phyloP scores from a whole-genome alignment of 2,329 filamentous ascomycete genomes.

The Pleomassaria siparia region DNA sequence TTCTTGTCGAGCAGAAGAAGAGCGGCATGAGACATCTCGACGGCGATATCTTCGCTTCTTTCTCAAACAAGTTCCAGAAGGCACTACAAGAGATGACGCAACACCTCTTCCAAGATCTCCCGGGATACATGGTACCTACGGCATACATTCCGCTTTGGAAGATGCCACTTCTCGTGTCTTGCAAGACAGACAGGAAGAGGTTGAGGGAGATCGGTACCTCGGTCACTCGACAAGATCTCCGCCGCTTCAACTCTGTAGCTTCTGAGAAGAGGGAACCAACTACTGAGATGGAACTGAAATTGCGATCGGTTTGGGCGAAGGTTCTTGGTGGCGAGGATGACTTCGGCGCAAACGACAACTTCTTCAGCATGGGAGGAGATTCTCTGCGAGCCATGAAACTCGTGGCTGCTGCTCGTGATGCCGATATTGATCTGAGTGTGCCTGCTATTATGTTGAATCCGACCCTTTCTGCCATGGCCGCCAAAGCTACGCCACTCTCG shows the following conservation, averaged over 20 bases:
- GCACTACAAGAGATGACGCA: constrained; percentile 31
- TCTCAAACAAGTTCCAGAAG: constrained; percentile 33
- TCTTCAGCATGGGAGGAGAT: constrained; percentile 53
- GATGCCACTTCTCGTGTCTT: constrained; percentile 39
- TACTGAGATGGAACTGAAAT: constrained; percentile 32
- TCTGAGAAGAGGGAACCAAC: constrained; percentile 48
- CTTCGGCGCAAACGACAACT: constrained; percentile 41
- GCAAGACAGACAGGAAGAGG: constrained; percentile 40
- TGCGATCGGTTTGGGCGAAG: constrained; percentile 34
- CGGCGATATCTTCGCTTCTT: constrained; percentile 33
- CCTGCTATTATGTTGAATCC: constrained; percentile 57
- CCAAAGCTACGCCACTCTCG: constrained; percentile 26
- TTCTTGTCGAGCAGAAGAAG: constrained; percentile 35
- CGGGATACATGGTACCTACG: constrained; percentile 40
- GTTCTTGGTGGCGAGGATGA: constrained; percentile 35
- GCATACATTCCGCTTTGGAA: constrained; percentile 40
- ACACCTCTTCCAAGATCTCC: constrained; percentile 30
- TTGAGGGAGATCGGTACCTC: constrained; percentile 36
- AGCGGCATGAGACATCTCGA: constrained; percentile 32
- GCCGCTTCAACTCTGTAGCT: constrained; percentile 32
- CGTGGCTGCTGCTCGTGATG: constrained; percentile 55
- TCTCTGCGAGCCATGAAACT: constrained; percentile 58
- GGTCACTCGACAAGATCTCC: constrained; percentile 34
- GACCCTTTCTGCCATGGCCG: constrained; percentile 50
- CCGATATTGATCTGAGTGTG: constrained; percentile 55